phyloP scores from a whole-genome alignment of 2,329 filamentous ascomycete genomes.

The Fusarium euwallaceae region DNA sequence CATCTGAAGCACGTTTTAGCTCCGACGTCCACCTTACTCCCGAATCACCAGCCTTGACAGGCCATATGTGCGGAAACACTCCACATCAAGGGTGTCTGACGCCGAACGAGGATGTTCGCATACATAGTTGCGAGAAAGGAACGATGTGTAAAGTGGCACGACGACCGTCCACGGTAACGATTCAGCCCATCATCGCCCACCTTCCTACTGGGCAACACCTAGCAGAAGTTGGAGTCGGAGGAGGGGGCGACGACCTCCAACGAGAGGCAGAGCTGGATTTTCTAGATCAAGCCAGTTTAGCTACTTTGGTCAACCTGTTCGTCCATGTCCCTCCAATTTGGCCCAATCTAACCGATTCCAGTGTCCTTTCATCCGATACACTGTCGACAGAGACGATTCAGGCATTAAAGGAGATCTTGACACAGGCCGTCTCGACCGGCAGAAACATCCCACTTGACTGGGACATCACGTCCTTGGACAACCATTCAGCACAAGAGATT shows the following conservation, averaged over 20 bases:
- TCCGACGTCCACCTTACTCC: conserved; percentile 60
- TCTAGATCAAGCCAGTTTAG: conserved; percentile 65
- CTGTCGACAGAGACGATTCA: conserved; percentile 18
- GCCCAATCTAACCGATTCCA: conserved; percentile 20
- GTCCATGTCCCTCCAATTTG: conserved; percentile 16
- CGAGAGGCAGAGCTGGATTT: conserved; percentile 76
- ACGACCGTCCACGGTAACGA: conserved; percentile 73
- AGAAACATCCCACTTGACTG: conserved; percentile 46
- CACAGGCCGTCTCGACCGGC: conserved; percentile 35
- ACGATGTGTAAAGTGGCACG: conserved; percentile 67
- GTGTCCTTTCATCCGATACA: conserved; percentile 30
- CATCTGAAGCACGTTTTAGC: conserved; percentile 55
- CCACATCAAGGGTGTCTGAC: conserved; percentile 80
- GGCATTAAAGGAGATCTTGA: conserved; percentile 30
- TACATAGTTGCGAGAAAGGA: conserved; percentile 90
- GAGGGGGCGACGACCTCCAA: conserved; percentile 81
- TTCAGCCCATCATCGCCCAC: conserved; percentile 82
- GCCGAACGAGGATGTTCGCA: conserved; percentile 67
- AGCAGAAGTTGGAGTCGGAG: conserved; percentile 79
- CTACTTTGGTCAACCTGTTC: conserved; percentile 59
- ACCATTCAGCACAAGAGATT: conserved; percentile 26
- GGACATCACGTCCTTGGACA: conserved; percentile 28
- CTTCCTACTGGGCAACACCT: conserved; percentile 72
- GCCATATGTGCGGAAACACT: conserved; percentile 81
- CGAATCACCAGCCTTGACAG: conserved; percentile 77